Conservation (phyloP, 1,139 yeast species). For the Lodderomyces jiufengensis region DNA sequence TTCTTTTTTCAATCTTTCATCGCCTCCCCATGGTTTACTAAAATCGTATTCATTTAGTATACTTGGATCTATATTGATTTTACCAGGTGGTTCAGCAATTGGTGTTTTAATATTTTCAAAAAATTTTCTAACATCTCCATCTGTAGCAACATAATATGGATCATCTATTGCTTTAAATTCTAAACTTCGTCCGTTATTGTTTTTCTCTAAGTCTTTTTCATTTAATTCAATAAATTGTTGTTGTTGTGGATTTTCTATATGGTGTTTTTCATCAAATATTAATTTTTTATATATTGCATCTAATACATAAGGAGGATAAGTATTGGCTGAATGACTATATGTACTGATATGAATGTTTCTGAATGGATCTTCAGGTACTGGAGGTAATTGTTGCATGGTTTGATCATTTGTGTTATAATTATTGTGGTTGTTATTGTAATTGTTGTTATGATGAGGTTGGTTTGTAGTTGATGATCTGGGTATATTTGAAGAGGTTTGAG, state of each 20-base stretch:
- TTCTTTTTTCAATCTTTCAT: conserved; percentile 45
- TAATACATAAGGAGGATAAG: conserved; percentile 48
- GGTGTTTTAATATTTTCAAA: conserved; percentile 36
- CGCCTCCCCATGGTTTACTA: conserved; percentile 66
- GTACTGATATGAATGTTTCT: conserved; percentile 25
- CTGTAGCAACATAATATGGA: conserved; percentile 36
- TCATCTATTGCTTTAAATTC: conserved; percentile 19
- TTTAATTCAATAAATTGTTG: too few relatives aligned
- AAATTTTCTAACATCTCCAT: conserved; percentile 39
- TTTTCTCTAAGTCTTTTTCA: conserved; percentile 18
- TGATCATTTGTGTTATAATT: background rate
- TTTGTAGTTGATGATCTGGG: too few relatives aligned
- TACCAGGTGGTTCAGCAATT: conserved; percentile 30
- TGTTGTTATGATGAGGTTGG: too few relatives aligned
- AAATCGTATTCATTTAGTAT: conserved; percentile 22
- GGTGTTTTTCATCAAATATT: background rate
- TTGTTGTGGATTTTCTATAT: background rate
- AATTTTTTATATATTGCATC: conserved; percentile 47
- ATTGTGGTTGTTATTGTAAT: too few relatives aligned
- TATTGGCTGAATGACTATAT: conserved; percentile 38
- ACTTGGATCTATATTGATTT: conserved; percentile 22
- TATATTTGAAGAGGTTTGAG: too few relatives aligned
- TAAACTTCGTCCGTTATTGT: background rate
- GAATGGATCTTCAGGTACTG: conserved; percentile 21
- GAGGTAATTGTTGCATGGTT: conserved; percentile 3